Percentiles rank a stretch among this genome's conserved stretches.
phyloP scores from a whole-genome alignment of 1,139 yeast genomes.

The Pichia sp. region DNA sequence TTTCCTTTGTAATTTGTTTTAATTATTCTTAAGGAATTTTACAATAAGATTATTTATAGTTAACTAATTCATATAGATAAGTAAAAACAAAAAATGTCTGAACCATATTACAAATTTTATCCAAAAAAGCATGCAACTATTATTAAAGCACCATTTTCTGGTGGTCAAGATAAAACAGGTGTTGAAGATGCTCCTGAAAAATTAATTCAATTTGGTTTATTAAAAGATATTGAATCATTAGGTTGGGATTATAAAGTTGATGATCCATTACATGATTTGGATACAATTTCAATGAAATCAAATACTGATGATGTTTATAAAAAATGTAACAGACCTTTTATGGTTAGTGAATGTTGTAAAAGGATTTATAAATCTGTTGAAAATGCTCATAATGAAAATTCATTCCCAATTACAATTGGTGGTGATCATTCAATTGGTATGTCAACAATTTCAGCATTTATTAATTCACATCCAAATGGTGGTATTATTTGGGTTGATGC shows the following conservation, averaged over 20 bases:
- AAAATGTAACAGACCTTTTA: conserved; percentile 64
- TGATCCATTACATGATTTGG: conserved; percentile 50
- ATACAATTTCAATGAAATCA: conserved; percentile 37
- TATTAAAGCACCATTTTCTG: conserved; percentile 83
- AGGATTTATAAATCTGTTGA: conserved; percentile 58
- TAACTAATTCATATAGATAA: not conserved
- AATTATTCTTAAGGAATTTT: too few species aligned
- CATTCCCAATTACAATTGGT: conserved; percentile 79
- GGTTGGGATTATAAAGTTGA: conserved; percentile 65
- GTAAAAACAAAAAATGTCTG: not conserved
- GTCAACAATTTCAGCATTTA: conserved; percentile 83
- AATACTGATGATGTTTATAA: conserved; percentile 44
- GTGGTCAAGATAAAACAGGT: conserved; percentile 95
- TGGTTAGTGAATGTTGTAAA: conserved; percentile 70
- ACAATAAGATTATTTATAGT: too few species aligned
- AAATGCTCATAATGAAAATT: conserved; percentile 41
- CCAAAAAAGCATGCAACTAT: conserved; percentile 52
- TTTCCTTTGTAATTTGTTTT: too few species aligned
- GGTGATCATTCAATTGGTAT: conserved; percentile 97
- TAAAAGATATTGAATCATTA: conserved; percentile 51
- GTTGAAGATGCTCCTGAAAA: conserved; percentile 92
- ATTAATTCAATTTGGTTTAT: conserved; percentile 65
- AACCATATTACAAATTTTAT: conserved; percentile 43
- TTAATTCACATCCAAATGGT: conserved; percentile 75
- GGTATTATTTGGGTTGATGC: conserved; percentile 96